phyloP scores from a whole-genome alignment of 2,329 filamentous ascomycete genomes.

The Microsporum ferrugineum region DNA sequence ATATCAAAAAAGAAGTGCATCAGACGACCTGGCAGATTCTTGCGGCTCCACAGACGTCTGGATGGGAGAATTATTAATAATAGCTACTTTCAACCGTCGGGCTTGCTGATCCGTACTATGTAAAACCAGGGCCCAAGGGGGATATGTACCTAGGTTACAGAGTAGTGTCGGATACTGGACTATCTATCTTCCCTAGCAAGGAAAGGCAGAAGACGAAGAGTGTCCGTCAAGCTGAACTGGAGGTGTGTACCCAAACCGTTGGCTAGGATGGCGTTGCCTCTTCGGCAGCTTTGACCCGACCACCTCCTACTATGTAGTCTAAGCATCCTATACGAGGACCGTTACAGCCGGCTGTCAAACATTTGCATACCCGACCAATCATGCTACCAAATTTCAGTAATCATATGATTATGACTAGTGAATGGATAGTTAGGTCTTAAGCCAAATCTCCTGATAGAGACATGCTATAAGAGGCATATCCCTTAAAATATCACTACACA shows the following conservation, averaged over 20 bases:
- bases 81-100: too few relatives aligned
- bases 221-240: not conserved
- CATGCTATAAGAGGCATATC: too few relatives aligned
- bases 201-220: not conserved
- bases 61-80: not conserved
- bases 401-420: too few relatives aligned
- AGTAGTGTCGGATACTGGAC: not conserved
- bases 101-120: too few relatives aligned
- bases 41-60: not conserved
- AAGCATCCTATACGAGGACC: not conserved
- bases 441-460: too few relatives aligned
- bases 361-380: too few relatives aligned
- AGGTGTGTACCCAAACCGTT: not conserved
- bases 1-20: not conserved
- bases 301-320: not conserved
- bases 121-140: too few relatives aligned
- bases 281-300: not conserved
- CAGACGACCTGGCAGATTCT: not conserved
- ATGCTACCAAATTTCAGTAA: too few relatives aligned
- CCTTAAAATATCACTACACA: too few relatives aligned
- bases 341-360: too few relatives aligned
- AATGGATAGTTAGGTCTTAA: too few relatives aligned
- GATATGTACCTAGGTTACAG: too few relatives aligned
- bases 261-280: not conserved
- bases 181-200: not conserved